These are phyloP conservation scores for Penicillium olsonii DNA, from an alignment of 2,329 filamentous ascomycete genomes.

Conservation along the genomic window DNA sequence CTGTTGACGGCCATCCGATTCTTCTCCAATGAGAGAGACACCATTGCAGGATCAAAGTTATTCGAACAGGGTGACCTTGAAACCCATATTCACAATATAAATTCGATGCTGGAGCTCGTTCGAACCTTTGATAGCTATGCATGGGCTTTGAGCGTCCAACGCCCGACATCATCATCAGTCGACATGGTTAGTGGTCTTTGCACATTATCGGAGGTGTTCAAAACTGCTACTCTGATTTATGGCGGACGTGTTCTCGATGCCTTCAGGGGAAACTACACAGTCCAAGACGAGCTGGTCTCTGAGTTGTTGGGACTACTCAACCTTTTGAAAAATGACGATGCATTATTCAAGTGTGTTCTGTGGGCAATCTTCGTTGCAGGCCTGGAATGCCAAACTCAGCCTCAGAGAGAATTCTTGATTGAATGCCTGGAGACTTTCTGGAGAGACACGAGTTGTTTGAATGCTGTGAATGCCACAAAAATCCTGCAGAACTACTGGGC, in stretches of 20 bases:
- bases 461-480: constrained; percentile 34
- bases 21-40: constrained; percentile 30
- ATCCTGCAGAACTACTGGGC: constrained; percentile 31
- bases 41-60: constrained; percentile 11
- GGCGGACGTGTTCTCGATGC: constrained; percentile 34
- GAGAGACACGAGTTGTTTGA: constrained; percentile 33
- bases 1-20: constrained; percentile 31
- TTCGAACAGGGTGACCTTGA: constrained; percentile 2
- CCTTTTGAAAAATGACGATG: constrained; percentile 23
- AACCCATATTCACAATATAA: constrained; percentile 14
- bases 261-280: constrained; percentile 12
- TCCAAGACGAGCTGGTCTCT: constrained; percentile 22
- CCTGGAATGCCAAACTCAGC: constrained; percentile 27
- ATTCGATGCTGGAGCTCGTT: constrained; percentile 20
- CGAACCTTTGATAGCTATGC: constrained; percentile 27
- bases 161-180: constrained; percentile 10
- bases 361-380: constrained; percentile 40
- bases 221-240: constrained; percentile 33
- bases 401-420: constrained; percentile 26
- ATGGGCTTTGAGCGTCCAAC: constrained; percentile 27
- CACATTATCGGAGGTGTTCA: constrained; percentile 30
- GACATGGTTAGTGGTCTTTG: constrained; percentile 25
- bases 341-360: constrained; percentile 36
- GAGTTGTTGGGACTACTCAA: constrained; percentile 29
- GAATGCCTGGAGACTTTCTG: constrained; percentile 32